Evolutionary conservation across 768 basidiomycete species (phyloP), one percentile per base, ranked within the genome.

Genomic region (Pholiota conissans): DNA sequence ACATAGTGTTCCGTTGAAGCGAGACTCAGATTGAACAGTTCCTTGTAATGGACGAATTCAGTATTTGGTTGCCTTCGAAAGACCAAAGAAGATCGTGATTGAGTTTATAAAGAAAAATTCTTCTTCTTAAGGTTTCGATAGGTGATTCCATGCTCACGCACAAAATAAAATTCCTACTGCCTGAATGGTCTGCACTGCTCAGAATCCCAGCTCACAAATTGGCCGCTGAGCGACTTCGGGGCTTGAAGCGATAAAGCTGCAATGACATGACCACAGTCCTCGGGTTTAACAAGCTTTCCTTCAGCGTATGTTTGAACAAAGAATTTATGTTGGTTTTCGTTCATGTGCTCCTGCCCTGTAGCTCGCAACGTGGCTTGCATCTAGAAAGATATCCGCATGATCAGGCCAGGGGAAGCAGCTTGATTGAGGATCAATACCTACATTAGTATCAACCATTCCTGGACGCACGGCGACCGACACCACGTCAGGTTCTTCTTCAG

Each of bases 391-490:
- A 51, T 54, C 14, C 60, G 50, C 40, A 22, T 18, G 32, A 22
- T 34, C 26, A 55, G 18, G 13, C 54, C 26, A 22, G 24, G 22
- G 18, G 37, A 10, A 1, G 16, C 42, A 37, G 16, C 32, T 40
- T 34, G 46, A 22, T 45, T 45, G 34, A 40, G 5, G 53, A 35
- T 49, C 28, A n/a, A 56, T 16, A 79, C 83, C 62, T 69, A 92
- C 93, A 26, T 72, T 74, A 7, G 93, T 95, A 59, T 95, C 86
- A 26, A 97, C 93, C 72, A 87, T 87, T 13, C 95, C 95, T 0
- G 95, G 95, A 3, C 94, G 84, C 2, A 97, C 63, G 14, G 95
- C 89, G 29, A 95, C 80, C 3, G 86, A 84, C 7, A 81, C 78
- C 34, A 97, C 74, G 30, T 79, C 75, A n/a, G 84, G 84, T 69